Evolutionary conservation across 805 yeast genomes (phyloP).

Genomic region (Ogataea zsoltii): DNA sequence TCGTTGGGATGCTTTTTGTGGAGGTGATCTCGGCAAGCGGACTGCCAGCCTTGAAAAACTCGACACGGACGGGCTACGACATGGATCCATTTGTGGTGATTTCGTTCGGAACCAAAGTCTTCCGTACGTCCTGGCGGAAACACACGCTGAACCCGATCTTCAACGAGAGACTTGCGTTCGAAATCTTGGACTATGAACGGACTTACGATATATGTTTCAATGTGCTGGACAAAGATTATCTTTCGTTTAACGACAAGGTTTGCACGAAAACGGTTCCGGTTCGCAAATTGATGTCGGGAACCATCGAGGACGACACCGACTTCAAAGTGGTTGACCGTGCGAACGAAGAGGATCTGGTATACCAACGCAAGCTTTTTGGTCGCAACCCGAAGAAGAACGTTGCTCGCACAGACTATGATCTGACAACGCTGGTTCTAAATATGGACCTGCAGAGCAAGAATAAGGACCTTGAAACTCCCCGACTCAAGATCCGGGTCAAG

Average conservation of each 20-base stretch:
- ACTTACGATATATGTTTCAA: conserved; percentile 67
- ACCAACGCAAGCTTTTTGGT: conserved; percentile 23
- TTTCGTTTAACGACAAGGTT: conserved; percentile 81
- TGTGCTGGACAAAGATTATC: conserved; percentile 80
- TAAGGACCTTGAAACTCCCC: conserved; percentile 45
- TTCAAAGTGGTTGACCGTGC: conserved; percentile 14
- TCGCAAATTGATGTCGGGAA: conserved; percentile 29
- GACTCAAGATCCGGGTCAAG: conserved; percentile 57
- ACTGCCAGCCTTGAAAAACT: conserved; percentile 73
- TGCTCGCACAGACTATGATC: conserved; percentile 38
- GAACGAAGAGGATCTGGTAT: conserved; percentile 13
- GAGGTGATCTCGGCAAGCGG: conserved; percentile 75
- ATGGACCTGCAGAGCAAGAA: conserved; percentile 30
- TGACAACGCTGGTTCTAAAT: conserved; percentile 42
- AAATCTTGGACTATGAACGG: conserved; percentile 64
- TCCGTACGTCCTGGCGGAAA: conserved; percentile 78
- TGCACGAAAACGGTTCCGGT: conserved; percentile 65
- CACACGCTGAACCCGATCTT: conserved; percentile 83
- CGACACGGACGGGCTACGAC: conserved; percentile 78
- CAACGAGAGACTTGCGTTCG: conserved; percentile 79
- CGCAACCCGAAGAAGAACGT: conserved; percentile 34
- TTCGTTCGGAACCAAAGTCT: conserved; percentile 85
- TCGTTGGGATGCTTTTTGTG: conserved; percentile 71
- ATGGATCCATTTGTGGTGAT: conserved; percentile 97
- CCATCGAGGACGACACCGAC: conserved; percentile 12